phyloP scores from a whole-genome alignment of 371 early-diverging fungal species.

The Apophysomyces elegans region DNA sequence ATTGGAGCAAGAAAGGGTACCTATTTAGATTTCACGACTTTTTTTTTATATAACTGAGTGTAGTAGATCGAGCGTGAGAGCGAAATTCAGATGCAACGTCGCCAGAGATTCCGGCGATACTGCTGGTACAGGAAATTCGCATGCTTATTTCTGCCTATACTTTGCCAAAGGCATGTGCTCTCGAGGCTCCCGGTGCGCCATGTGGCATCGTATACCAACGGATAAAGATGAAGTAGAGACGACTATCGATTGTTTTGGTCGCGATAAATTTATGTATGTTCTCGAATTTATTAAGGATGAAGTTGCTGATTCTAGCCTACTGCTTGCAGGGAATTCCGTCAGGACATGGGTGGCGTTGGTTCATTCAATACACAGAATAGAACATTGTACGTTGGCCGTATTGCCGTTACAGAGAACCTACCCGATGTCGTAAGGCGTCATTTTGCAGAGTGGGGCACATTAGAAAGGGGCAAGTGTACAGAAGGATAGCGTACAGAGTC shows the following conservation, averaged over 20 bases:
- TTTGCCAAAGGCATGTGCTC: constrained; percentile 88
- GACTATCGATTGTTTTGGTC: constrained; percentile 82
- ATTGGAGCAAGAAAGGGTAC: constrained; percentile 50
- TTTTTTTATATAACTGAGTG: constrained; percentile 8
- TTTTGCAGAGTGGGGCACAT: constrained; percentile 81
- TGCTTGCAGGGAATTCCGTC: constrained; percentile 65
- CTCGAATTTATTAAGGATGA: not conserved
- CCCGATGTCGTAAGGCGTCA: constrained; percentile 67
- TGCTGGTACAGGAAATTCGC: constrained; percentile 62
- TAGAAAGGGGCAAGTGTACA: constrained; percentile 64
- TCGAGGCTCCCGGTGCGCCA: constrained; percentile 69
- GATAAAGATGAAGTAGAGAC: constrained; percentile 68
- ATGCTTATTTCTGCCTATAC: constrained; percentile 78
- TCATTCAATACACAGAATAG: constrained; percentile 76
- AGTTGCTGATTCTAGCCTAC: not conserved
- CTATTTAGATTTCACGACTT: not conserved
- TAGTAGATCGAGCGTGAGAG: constrained; percentile 48
- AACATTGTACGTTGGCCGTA: constrained; percentile 83
- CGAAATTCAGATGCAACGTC: constrained; percentile 69
- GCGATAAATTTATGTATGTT: constrained; percentile 66
- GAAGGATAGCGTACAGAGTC: not conserved
- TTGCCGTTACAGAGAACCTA: constrained; percentile 61
- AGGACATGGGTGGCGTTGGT: constrained; percentile 91
- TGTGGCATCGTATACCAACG: constrained; percentile 79
- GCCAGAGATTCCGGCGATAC: constrained; percentile 78